These are phyloP conservation scores for Serendipita vermifera DNA, from an alignment of 768 basidiomycete genomes.

Conservation along the genomic window DNA sequence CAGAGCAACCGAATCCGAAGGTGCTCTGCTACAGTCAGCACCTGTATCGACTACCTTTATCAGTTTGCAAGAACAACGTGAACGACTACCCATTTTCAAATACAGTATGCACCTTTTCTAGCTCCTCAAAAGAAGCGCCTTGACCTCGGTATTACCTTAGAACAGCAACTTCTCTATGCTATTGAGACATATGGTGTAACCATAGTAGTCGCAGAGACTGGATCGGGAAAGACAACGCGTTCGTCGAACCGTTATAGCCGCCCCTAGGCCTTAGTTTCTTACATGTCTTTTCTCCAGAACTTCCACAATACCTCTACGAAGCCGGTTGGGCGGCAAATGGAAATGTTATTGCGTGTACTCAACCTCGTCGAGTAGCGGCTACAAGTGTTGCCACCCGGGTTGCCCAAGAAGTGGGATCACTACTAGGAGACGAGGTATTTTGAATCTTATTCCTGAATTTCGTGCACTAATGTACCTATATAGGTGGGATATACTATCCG, in stretches of 20 bases:
- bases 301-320: conserved; percentile 90
- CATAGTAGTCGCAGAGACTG: conserved; percentile 89
- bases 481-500: conserved; percentile 97
- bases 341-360: conserved; percentile 81
- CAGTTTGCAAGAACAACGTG: conserved; percentile 54
- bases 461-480: not conserved
- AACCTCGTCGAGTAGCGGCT: conserved; percentile 86
- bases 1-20: conserved; percentile 66
- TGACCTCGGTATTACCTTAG: conserved; percentile 27
- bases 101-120: conserved; percentile 43
- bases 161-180: conserved; percentile 65
- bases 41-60: conserved; percentile 42
- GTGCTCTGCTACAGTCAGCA: conserved; percentile 52
- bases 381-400: conserved; percentile 88
- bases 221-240: conserved; percentile 98
- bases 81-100: conserved; percentile 78
- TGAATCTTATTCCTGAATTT: not conserved
- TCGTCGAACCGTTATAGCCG: conserved; percentile 22
- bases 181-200: conserved; percentile 73
- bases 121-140: not conserved
- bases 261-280: not conserved
- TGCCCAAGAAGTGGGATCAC: conserved; percentile 78
- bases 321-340: conserved; percentile 83
- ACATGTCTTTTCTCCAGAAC: conserved; percentile 39
- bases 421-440: conserved; percentile 76